phyloP scores from a whole-genome alignment of 139 green algal species.

The Pedinophyceae sp. region DNA sequence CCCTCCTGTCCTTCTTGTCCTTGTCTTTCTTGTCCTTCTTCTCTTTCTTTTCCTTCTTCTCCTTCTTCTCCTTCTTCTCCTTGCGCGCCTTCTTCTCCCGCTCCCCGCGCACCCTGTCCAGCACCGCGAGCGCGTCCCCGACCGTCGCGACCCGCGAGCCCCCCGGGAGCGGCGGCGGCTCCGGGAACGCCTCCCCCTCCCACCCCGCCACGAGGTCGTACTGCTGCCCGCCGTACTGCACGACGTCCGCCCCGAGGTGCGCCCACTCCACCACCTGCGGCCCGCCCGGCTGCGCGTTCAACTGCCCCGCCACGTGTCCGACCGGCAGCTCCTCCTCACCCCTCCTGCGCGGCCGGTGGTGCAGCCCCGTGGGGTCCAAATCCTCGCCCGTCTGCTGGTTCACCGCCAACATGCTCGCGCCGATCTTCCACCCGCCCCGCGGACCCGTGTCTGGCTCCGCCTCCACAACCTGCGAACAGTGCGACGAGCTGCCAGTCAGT shows the following conservation, averaged over 20 bases:
- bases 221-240: constrained; percentile 13
- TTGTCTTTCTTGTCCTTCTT: too few species aligned
- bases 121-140: constrained; percentile 16
- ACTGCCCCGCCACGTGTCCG: neutral
- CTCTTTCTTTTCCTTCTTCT: neutral
- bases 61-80: constrained; percentile 8
- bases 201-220: constrained; percentile 21
- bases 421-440: constrained; percentile 30
- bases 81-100: constrained; percentile 8
- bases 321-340: neutral
- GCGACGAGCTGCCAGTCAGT: too few species aligned
- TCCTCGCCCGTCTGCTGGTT: constrained; percentile 37
- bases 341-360: neutral
- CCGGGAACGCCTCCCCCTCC: neutral
- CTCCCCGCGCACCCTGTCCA: constrained; percentile 10
- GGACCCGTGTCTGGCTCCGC: constrained; percentile 13
- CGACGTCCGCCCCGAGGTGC: constrained; percentile 18
- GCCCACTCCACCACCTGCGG: constrained; percentile 31
- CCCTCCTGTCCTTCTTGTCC: too few species aligned
- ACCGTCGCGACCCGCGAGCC: constrained; percentile 14
- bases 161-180: constrained; percentile 1
- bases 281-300: neutral
- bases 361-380: constrained; percentile 26
- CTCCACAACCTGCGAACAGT: too few species aligned
- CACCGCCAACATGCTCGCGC: constrained; percentile 51